Conservation (phyloP, 495 filamentous ascomycete species). For the Thermothielavioides terrestris region DNA sequence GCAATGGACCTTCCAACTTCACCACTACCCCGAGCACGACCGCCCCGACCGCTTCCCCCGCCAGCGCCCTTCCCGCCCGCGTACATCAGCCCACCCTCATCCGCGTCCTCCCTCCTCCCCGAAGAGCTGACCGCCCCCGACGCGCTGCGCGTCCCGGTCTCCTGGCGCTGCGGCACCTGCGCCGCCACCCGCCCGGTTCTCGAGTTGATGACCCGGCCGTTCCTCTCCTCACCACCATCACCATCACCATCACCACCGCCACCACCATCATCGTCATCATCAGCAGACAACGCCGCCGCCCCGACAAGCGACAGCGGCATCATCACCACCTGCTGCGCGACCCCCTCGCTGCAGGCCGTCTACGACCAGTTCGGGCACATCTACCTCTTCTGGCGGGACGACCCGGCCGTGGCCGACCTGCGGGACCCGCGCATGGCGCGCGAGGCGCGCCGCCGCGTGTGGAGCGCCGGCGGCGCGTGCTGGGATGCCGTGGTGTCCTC, state of each 20-base stretch:
- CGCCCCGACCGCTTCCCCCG: not conserved
- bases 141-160: constrained; percentile 11
- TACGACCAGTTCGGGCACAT: constrained; percentile 29
- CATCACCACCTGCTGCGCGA: constrained; percentile 13
- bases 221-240: constrained; percentile 5
- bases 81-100: not conserved
- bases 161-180: constrained; percentile 26
- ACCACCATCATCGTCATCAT: too few species aligned
- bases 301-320: too few species aligned
- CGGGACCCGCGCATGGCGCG: constrained; percentile 17
- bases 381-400: constrained; percentile 25
- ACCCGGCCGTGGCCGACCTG: constrained; percentile 23
- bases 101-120: not conserved
- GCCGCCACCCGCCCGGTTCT: constrained; percentile 1
- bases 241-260: not conserved
- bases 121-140: not conserved
- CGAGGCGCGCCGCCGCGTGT: constrained; percentile 23
- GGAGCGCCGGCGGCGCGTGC: constrained; percentile 18
- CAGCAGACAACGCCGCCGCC: too few species aligned
- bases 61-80: not conserved
- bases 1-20: not conserved
- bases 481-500: constrained; percentile 1
- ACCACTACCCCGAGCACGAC: not conserved
- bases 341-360: constrained; percentile 23
- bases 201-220: too few species aligned